These are phyloP conservation scores for Zalaria sp. DNA, from an alignment of 2,329 filamentous ascomycete species.

Conservation along the genomic window DNA sequence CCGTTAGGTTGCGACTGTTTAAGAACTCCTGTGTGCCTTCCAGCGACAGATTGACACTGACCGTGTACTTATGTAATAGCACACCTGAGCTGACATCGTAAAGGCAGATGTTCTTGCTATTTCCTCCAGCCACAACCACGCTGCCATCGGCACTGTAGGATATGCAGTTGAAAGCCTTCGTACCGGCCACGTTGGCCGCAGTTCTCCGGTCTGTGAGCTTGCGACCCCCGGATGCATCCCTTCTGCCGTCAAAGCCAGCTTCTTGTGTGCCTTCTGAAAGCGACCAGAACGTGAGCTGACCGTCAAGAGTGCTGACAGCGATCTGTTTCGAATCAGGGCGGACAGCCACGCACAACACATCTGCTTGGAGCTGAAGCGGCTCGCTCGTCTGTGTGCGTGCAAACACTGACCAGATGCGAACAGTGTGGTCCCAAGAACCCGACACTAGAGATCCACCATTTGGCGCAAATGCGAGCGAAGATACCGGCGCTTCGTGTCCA, in stretches of 20 bases:
- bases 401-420: constrained; percentile 93
- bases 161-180: constrained; percentile 79
- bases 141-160: constrained; percentile 85
- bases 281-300: constrained; percentile 90
- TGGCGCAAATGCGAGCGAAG: constrained; percentile 74
- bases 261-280: constrained; percentile 78
- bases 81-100: constrained; percentile 92
- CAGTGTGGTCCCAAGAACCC: constrained; percentile 93
- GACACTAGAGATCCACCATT: constrained; percentile 74
- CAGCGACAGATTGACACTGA: constrained; percentile 87
- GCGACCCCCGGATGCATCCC: constrained; percentile 85
- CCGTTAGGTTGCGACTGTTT: constrained; percentile 82
- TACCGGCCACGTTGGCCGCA: constrained; percentile 78
- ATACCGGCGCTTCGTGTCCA: constrained; percentile 89
- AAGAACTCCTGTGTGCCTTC: constrained; percentile 95
- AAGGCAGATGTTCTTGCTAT: constrained; percentile 96
- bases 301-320: constrained; percentile 83
- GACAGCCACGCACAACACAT: constrained; percentile 75
- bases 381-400: constrained; percentile 88
- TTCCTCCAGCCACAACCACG: constrained; percentile 79
- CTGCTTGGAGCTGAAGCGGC: constrained; percentile 79
- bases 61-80: constrained; percentile 85
- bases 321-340: constrained; percentile 84
- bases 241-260: constrained; percentile 72
- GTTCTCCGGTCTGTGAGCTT: constrained; percentile 78